Conservation (phyloP, 2,329 filamentous ascomycete species). For the Colletotrichum melonis region DNA sequence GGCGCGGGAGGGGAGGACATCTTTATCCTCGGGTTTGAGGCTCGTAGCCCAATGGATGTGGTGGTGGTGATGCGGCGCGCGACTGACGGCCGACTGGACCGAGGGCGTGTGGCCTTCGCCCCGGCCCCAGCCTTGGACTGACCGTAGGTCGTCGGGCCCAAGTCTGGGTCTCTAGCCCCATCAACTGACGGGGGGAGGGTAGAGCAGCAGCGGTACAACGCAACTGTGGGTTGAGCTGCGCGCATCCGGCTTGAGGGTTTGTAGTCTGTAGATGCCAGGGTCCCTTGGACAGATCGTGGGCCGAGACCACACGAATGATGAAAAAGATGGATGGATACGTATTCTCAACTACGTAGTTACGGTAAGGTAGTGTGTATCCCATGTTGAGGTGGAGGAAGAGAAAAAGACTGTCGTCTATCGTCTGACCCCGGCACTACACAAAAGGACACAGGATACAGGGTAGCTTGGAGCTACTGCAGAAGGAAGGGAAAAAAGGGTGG, state of each 20-base stretch:
- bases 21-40: conserved; percentile 34
- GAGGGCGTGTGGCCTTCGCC: not conserved
- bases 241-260: conserved; percentile 16
- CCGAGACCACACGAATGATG: conserved; percentile 8
- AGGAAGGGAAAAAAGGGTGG: not conserved
- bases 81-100: conserved; percentile 24
- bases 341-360: not conserved
- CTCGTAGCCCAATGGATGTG: conserved; percentile 37
- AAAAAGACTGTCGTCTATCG: not conserved
- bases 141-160: conserved; percentile 16
- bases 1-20: conserved; percentile 33
- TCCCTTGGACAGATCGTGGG: conserved; percentile 26
- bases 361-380: not conserved
- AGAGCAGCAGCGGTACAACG: conserved; percentile 12
- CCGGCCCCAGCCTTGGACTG: conserved; percentile 13
- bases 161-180: not conserved
- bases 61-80: conserved; percentile 35
- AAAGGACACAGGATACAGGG: not conserved
- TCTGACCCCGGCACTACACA: not conserved
- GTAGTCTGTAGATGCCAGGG: not conserved
- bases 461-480: conserved; percentile 11
- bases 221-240: conserved; percentile 26
- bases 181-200: not conserved
- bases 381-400: not conserved
- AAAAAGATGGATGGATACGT: not conserved